A percentile compares a stretch with the other conserved stretches of the same genome.
phyloP scores from a whole-genome alignment of 768 basidiomycete species.

The Nidula microcarpa region DNA sequence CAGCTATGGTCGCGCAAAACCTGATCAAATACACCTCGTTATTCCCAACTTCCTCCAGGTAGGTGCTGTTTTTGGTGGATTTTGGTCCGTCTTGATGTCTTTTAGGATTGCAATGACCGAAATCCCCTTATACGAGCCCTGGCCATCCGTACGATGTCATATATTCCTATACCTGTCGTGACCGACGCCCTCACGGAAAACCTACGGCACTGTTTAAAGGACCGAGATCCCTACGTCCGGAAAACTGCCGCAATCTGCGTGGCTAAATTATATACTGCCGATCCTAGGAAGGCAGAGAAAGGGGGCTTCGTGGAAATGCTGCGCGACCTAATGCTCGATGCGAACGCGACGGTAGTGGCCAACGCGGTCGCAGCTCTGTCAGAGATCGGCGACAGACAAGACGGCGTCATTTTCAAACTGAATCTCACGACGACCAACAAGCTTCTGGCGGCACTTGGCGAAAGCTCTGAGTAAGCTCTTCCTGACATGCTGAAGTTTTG shows the following conservation, averaged over 20 bases:
- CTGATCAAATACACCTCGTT: slow-evolving; percentile 90
- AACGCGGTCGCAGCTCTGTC: slow-evolving; percentile 95
- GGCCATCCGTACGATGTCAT: slow-evolving; percentile 98
- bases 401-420: slow-evolving; percentile 89
- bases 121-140: slow-evolving; percentile 97
- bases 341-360: slow-evolving; percentile 95
- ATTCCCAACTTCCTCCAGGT: slow-evolving; percentile 90
- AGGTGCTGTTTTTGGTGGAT: slow-evolving; percentile 12
- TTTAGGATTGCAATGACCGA: slow-evolving; percentile 90
- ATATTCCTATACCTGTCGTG: slow-evolving; percentile 90
- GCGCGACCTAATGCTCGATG: slow-evolving; percentile 87
- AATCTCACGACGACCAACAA: slow-evolving; percentile 88
- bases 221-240: slow-evolving; percentile 95
- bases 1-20: slow-evolving; percentile 92
- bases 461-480: slow-evolving; percentile 90
- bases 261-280: slow-evolving; percentile 90
- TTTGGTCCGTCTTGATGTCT: slow-evolving; percentile 9
- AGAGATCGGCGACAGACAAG: slow-evolving; percentile 95
- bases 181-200: slow-evolving; percentile 86
- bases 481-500: slow-evolving; percentile 1
- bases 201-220: slow-evolving; percentile 87
- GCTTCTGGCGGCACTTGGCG: slow-evolving; percentile 84
- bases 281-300: slow-evolving; percentile 82
- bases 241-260: slow-evolving; percentile 99
- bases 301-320: slow-evolving; percentile 90